Conservation (phyloP, 345 rosid genomes). For the Lepidium africanum region DNA sequence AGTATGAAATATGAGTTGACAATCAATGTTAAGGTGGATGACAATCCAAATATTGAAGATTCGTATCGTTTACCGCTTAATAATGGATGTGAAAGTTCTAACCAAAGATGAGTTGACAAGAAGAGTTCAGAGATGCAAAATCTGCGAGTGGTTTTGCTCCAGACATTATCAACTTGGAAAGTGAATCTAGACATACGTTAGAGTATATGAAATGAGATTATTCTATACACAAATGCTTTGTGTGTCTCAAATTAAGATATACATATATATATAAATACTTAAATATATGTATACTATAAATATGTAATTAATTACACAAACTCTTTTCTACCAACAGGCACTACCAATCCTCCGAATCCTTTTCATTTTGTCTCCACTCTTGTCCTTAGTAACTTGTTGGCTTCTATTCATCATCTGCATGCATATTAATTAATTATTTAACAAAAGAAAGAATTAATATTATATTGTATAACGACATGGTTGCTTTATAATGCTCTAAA, state of each 20-base stretch:
- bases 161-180: too few species aligned
- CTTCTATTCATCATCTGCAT: constrained; percentile 40
- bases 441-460: background rate
- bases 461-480: background rate
- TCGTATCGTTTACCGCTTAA: too few species aligned
- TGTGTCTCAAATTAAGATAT: background rate
- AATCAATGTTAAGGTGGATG: too few species aligned
- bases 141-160: too few species aligned
- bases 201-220: background rate
- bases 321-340: constrained; percentile 43
- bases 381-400: constrained; percentile 20
- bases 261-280: background rate
- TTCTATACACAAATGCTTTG: background rate
- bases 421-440: background rate
- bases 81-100: too few species aligned
- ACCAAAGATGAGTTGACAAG: too few species aligned
- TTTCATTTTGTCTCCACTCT: constrained; percentile 40
- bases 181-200: too few species aligned
- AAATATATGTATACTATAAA: background rate
- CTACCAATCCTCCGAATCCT: constrained; percentile 51
- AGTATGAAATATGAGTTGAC: too few species aligned
- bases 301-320: constrained; percentile 7
- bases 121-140: too few species aligned
- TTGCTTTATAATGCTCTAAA: background rate
- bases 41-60: too few species aligned